Base-by-base conservation (phyloP, 495 filamentous ascomycete species). In the Lasiosphaeria ovina region DNA sequence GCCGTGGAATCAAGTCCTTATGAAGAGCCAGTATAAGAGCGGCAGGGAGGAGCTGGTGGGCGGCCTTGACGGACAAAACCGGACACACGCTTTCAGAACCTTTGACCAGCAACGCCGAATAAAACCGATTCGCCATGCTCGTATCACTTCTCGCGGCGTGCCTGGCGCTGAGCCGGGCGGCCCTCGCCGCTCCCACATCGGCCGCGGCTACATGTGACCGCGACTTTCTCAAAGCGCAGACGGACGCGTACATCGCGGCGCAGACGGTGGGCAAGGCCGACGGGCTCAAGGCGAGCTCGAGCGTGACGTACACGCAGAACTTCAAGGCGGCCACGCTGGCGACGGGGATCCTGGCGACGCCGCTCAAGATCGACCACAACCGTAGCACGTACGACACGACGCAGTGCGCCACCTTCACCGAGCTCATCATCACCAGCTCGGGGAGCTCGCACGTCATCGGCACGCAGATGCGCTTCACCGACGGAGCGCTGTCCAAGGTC, bases 361-460 rank as follows among this genome's bases (percentile, higher is more conserved):
- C 79, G 4, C 63, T 82, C 51, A 74, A 70, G 55, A 74, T 83
- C 57, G 76, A 75, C 70, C 75, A 78, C 69, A 76, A 74, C 71
- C 77, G 76, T 58, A 77, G 70, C 59, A 70, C 76, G 48, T 70
- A 75, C 71, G 81, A 83, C 67, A 76, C 74, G 42, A 71, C 65
- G 7, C 66, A 69, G 50, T 83, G 80, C 70, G 74, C 77, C 7
- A 77, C 77, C 54, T 81, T 75, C 70, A 76, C 74, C 45, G 80
- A 83, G 60, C 61, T 82, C 51, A 74, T 82, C 49, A 69, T 76
- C 17, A 73, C 78, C 14, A 70, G 75, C 59, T 45, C 67, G 47
- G 54, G 71, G 11, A 71, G 74, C 32, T 78, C 78, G 16, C 77
- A 81, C 58, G 80, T 83, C 58, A 71, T 82, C 55, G 77, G 74